phyloP scores from a whole-genome alignment of 108 stramenopile species.

The Fragilaria radians region DNA sequence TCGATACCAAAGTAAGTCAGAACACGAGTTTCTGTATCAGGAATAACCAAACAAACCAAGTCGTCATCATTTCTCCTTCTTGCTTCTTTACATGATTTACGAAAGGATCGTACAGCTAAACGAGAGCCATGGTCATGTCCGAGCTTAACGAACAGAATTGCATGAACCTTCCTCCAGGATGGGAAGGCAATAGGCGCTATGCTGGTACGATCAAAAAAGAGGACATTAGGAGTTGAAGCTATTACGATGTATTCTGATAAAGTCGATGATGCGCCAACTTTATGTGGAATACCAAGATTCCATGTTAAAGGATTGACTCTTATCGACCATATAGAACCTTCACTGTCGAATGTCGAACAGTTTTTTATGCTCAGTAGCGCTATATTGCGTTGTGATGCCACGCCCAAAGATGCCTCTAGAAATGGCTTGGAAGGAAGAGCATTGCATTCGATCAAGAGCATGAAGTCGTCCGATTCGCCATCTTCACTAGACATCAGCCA shows the following conservation, averaged over 20 bases:
- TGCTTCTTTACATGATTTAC: conserved; percentile 28
- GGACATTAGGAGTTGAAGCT: conserved; percentile 41
- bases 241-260: conserved; percentile 16
- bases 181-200: conserved; percentile 60
- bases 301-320: not conserved
- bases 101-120: conserved; percentile 34
- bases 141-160: conserved; percentile 48
- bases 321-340: not conserved
- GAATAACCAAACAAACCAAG: conserved; percentile 59
- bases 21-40: conserved; percentile 49
- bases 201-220: conserved; percentile 60
- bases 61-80: conserved; percentile 12
- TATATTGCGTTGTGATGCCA: conserved; percentile 1
- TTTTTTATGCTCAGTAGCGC: not conserved
- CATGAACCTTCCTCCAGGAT: conserved; percentile 43
- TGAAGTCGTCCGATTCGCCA: not conserved
- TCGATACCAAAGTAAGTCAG: conserved; percentile 68
- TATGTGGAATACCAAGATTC: not conserved
- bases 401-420: not conserved
- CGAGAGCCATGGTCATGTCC: conserved; percentile 14
- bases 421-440: not conserved
- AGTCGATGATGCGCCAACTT: not conserved
- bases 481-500: not conserved
- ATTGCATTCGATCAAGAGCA: conserved; percentile 2
- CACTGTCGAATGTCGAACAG: not conserved